phyloP scores from a whole-genome alignment of 352 stramenopile genomes.

The Phytophthora pluvialis region DNA sequence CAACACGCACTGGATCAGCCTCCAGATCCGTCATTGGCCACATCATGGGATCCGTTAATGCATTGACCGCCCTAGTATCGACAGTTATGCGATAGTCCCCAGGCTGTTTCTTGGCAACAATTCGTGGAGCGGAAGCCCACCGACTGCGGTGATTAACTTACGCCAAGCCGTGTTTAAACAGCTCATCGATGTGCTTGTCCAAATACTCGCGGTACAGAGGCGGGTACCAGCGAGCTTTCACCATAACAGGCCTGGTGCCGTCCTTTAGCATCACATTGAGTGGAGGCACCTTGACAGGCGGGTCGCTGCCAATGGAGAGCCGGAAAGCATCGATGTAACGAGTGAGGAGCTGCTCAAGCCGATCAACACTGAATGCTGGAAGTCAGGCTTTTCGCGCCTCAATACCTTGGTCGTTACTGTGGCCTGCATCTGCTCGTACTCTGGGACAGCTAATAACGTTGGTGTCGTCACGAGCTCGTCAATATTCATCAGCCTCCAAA shows the following conservation, averaged over 20 bases:
- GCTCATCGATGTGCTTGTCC: conserved; percentile 1
- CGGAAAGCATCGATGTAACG: neutral
- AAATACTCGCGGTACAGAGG: neutral
- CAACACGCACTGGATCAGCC: neutral
- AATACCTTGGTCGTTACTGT: neutral
- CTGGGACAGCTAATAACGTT: neutral
- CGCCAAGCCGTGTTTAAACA: neutral
- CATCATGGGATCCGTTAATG: neutral
- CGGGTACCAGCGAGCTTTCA: conserved; percentile 6
- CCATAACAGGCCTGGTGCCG: too few relatives aligned
- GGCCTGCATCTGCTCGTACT: neutral
- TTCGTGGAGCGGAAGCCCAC: conserved; percentile 4
- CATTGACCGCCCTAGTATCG: conserved; percentile 3
- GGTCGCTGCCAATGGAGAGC: neutral
- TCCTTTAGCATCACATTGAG: too few relatives aligned
- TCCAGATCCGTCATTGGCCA: conserved; percentile 18
- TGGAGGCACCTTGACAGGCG: neutral
- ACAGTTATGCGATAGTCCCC: conserved; percentile 3
- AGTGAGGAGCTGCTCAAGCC: neutral
- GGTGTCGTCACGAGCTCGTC: neutral
- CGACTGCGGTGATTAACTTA: neutral
- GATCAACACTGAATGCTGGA: neutral
- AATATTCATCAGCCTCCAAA: neutral
- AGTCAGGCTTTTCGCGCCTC: neutral
- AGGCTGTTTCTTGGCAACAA: conserved; percentile 8